Evolutionary conservation across 2,329 filamentous ascomycete genomes (phyloP).

Genomic region (Clonostachys chloroleuca): DNA sequence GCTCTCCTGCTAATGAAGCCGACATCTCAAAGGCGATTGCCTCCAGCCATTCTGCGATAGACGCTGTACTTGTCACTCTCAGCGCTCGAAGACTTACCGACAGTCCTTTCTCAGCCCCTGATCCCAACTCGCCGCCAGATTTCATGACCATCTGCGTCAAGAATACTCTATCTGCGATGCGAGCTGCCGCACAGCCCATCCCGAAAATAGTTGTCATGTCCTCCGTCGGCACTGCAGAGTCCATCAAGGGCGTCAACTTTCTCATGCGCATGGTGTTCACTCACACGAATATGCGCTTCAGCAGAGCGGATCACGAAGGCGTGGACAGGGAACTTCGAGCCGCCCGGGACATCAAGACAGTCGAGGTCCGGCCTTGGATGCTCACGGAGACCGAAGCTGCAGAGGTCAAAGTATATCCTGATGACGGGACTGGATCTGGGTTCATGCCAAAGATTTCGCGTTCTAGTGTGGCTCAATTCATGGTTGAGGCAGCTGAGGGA

Average conservation of each 20-base stretch:
- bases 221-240: conserved; percentile 38
- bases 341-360: conserved; percentile 6
- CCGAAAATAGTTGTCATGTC: conserved; percentile 38
- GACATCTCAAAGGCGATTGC: conserved; percentile 22
- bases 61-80: conserved; percentile 42
- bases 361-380: conserved; percentile 34
- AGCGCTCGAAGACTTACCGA: conserved; percentile 34
- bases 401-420: conserved; percentile 29
- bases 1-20: conserved; percentile 20
- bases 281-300: conserved; percentile 36
- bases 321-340: conserved; percentile 30
- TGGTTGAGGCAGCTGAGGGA: conserved; percentile 32
- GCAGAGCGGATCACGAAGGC: conserved; percentile 38
- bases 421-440: conserved; percentile 29
- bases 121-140: conserved; percentile 24
- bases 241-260: conserved; percentile 29
- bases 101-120: conserved; percentile 36
- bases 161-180: conserved; percentile 30
- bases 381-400: conserved; percentile 28
- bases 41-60: conserved; percentile 5
- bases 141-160: conserved; percentile 37
- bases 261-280: conserved; percentile 32
- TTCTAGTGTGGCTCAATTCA: conserved; percentile 35
- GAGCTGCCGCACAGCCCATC: conserved; percentile 18
- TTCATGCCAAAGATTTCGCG: conserved; percentile 27